phyloP scores from a whole-genome alignment of 1,284 basidiomycete species.

The Cutaneotrichosporon sp. region DNA sequence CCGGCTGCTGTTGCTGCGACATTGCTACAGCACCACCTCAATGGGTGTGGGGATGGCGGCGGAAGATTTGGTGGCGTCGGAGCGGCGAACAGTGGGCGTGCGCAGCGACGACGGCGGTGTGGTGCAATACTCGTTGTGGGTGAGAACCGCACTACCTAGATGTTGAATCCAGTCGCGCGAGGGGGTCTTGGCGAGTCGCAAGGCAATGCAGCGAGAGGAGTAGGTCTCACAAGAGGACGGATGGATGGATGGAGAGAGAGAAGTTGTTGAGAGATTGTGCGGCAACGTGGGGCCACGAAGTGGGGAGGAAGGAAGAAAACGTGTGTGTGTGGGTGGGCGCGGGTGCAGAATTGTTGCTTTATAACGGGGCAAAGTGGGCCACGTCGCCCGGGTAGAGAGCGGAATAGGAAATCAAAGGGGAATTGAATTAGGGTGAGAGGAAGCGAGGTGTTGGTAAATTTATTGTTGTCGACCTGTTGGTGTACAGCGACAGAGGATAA shows the following conservation, averaged over 20 bases:
- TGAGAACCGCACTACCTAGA: too few relatives aligned
- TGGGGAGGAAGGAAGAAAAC: not conserved
- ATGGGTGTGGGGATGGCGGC: not conserved
- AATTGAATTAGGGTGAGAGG: too few relatives aligned
- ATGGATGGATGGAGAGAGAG: not conserved
- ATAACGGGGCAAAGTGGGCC: too few relatives aligned
- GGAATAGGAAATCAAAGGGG: too few relatives aligned
- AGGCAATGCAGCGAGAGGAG: not conserved
- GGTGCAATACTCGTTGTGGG: too few relatives aligned
- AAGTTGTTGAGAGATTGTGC: not conserved
- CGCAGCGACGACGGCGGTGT: not conserved
- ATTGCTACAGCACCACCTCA: not conserved
- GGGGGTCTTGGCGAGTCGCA: too few relatives aligned
- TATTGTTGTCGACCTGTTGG: too few relatives aligned
- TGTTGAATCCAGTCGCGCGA: not conserved
- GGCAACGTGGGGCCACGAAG: not conserved
- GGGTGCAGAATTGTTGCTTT: too few relatives aligned
- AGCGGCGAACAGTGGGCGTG: too few relatives aligned
- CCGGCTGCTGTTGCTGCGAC: conserved; percentile 8
- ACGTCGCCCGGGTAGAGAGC: too few relatives aligned
- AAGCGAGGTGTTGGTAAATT: not conserved
- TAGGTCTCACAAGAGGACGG: not conserved
- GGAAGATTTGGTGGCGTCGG: not conserved
- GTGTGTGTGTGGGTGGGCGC: too few relatives aligned
- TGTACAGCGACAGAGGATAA: too few relatives aligned